Evolutionary conservation across 208 protist species (phyloP).

Genomic region (Leishmania lainsoni): DNA sequence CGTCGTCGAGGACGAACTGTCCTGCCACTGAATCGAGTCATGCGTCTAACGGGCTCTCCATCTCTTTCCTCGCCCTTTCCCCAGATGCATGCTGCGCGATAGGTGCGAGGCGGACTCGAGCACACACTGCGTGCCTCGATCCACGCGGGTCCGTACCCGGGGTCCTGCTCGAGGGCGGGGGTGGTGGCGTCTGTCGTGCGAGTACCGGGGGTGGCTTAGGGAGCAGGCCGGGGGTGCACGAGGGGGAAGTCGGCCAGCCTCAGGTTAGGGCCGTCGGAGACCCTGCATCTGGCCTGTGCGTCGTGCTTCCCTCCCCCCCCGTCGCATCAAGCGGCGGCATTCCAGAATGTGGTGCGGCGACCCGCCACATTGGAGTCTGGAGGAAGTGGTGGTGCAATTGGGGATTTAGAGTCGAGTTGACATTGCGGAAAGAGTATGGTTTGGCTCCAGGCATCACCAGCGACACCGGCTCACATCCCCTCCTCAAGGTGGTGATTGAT

Average conservation of each 20-base stretch:
- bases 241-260: neutral
- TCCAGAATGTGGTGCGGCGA: neutral
- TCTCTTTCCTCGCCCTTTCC: neutral
- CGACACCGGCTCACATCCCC: too few relatives aligned
- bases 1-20: neutral
- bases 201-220: neutral
- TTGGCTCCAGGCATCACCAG: too few relatives aligned
- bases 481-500: too few relatives aligned
- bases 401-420: too few relatives aligned
- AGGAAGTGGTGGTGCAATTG: neutral
- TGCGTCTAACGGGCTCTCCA: neutral
- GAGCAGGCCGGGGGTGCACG: neutral
- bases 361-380: neutral
- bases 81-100: neutral
- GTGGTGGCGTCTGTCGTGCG: neutral
- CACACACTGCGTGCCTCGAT: neutral
- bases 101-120: neutral
- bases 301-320: neutral
- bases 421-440: too few relatives aligned
- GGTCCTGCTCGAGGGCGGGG: neutral
- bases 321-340: neutral
- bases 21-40: neutral
- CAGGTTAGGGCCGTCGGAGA: neutral
- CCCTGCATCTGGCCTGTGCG: neutral
- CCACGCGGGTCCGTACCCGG: neutral